These are phyloP conservation scores for Viridothelium virens DNA, from an alignment of 495 filamentous ascomycete species.

Conservation along the genomic window DNA sequence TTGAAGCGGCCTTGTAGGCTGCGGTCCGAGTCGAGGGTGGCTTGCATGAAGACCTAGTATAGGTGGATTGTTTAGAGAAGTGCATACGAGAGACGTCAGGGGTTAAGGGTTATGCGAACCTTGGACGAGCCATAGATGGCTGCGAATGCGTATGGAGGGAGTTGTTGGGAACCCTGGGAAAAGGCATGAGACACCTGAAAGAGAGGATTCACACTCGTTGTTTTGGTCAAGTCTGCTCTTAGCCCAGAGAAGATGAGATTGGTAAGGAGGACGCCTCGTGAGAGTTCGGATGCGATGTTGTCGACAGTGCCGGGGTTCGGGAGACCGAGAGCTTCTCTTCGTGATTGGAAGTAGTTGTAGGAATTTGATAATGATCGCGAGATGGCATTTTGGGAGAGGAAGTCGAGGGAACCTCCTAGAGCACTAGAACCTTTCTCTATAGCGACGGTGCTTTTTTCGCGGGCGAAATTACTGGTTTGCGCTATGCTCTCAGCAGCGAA, in stretches of 20 bases:
- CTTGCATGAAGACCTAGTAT: slow-evolving; percentile 85
- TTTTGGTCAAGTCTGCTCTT: slow-evolving; percentile 90
- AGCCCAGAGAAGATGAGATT: slow-evolving; percentile 94
- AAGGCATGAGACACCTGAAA: slow-evolving; percentile 98
- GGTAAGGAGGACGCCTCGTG: slow-evolving; percentile 87
- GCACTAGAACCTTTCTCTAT: slow-evolving; percentile 39
- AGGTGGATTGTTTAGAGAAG: neutral
- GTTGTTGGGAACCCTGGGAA: slow-evolving; percentile 74
- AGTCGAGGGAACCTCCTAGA: slow-evolving; percentile 43
- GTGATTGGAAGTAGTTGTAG: slow-evolving; percentile 74
- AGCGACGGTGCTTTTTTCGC: slow-evolving; percentile 27
- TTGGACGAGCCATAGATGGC: slow-evolving; percentile 86
- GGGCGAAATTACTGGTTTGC: slow-evolving; percentile 1
- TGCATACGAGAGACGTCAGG: neutral
- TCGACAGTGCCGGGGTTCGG: slow-evolving; percentile 89
- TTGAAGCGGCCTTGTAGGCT: slow-evolving; percentile 76
- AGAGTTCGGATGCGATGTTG: slow-evolving; percentile 82
- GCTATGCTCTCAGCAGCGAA: slow-evolving; percentile 3
- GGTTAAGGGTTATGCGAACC: slow-evolving; percentile 49
- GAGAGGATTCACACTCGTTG: slow-evolving; percentile 81
- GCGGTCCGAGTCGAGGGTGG: slow-evolving; percentile 84
- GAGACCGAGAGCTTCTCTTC: slow-evolving; percentile 77
- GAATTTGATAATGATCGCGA: slow-evolving; percentile 61
- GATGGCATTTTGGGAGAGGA: slow-evolving; percentile 66
- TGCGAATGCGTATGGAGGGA: slow-evolving; percentile 90